phyloP scores from a whole-genome alignment of 768 basidiomycete genomes.

The Boletus tomentosulus region DNA sequence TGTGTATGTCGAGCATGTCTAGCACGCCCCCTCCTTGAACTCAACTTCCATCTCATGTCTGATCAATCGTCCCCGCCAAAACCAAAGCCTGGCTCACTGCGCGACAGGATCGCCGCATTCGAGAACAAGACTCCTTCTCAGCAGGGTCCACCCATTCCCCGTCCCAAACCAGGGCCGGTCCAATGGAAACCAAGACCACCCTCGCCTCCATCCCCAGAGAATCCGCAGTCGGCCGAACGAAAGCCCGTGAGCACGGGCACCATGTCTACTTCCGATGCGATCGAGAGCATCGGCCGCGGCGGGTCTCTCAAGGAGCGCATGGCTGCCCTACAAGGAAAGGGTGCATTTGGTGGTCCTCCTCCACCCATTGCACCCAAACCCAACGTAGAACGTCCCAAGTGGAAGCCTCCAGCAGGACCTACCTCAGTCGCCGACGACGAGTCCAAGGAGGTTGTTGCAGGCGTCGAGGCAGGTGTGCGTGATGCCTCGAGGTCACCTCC shows the following conservation, averaged over 20 bases:
- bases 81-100: slow-evolving; percentile 71
- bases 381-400: slow-evolving; percentile 67
- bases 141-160: slow-evolving; percentile 28
- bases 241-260: slow-evolving; percentile 33
- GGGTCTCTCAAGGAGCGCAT: slow-evolving; percentile 90
- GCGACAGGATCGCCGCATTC: slow-evolving; percentile 87
- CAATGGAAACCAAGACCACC: slow-evolving; percentile 69
- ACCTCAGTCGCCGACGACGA: slow-evolving; percentile 42
- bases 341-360: slow-evolving; percentile 63
- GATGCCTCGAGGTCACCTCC: slow-evolving; percentile 35
- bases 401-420: slow-evolving; percentile 66
- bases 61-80: slow-evolving; percentile 55
- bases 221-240: slow-evolving; percentile 12
- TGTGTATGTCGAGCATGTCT: neutral
- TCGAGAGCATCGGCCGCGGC: slow-evolving; percentile 75
- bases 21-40: slow-evolving; percentile 7
- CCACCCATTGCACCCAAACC: slow-evolving; percentile 50
- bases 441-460: slow-evolving; percentile 29
- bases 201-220: slow-evolving; percentile 36
- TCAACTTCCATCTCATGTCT: slow-evolving; percentile 46
- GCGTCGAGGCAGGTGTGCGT: slow-evolving; percentile 17
- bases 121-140: slow-evolving; percentile 49
- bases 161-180: slow-evolving; percentile 59
- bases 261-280: slow-evolving; percentile 85
- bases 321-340: slow-evolving; percentile 86